A percentile compares a stretch with the other conserved stretches of the same genome.
phyloP scores from a whole-genome alignment of 2,329 filamentous ascomycete species.

The Aspergillus sp. region DNA sequence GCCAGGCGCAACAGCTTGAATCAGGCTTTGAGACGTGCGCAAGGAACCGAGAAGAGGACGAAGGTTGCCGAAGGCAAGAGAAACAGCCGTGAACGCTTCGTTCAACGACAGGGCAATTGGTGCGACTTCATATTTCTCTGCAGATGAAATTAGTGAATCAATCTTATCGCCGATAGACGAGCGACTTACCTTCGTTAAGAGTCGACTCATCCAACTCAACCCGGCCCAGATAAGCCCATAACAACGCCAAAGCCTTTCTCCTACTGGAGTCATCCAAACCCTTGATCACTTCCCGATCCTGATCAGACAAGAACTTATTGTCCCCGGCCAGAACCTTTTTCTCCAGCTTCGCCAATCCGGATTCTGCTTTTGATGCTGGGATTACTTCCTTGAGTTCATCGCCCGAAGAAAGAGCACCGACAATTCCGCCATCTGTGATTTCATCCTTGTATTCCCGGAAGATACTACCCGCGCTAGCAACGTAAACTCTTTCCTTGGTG shows the following conservation, averaged over 20 bases:
- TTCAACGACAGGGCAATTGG: constrained; percentile 83
- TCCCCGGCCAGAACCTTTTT: constrained; percentile 70
- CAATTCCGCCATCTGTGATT: constrained; percentile 75
- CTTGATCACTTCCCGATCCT: constrained; percentile 75
- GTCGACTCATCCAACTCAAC: constrained; percentile 76
- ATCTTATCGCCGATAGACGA: not conserved
- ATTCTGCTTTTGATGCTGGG: constrained; percentile 74
- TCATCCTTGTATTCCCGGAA: constrained; percentile 90
- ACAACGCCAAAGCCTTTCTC: constrained; percentile 80
- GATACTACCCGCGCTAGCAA: constrained; percentile 90
- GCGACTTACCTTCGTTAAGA: constrained; percentile 62
- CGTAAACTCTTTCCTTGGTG: constrained; percentile 89
- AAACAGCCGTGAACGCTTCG: constrained; percentile 81
- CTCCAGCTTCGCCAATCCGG: constrained; percentile 79
- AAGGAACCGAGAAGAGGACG: constrained; percentile 79
- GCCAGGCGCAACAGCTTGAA: constrained; percentile 83
- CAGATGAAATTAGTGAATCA: constrained; percentile 17
- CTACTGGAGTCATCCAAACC: constrained; percentile 76
- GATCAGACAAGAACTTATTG: constrained; percentile 60
- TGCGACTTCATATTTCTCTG: constrained; percentile 82
- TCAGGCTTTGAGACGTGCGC: constrained; percentile 77
- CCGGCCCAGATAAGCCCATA: constrained; percentile 94
- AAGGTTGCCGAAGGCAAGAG: constrained; percentile 83
- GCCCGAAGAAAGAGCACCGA: constrained; percentile 78
- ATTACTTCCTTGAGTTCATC: constrained; percentile 80